These are phyloP conservation scores for Bacterosira constricta DNA, from an alignment of 108 stramenopile genomes.

Conservation along the genomic window DNA sequence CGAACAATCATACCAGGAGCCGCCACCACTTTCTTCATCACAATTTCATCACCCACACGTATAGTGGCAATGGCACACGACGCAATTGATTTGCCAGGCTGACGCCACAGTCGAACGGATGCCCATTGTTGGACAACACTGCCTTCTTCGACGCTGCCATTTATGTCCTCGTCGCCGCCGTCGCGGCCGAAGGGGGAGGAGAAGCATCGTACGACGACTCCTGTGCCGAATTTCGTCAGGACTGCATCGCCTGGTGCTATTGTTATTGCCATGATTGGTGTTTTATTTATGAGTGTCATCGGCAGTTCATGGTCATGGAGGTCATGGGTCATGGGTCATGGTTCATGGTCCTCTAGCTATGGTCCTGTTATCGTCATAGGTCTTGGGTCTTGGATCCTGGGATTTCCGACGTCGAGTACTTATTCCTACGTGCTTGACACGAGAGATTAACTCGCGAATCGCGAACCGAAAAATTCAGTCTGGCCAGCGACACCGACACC, in stretches of 20 bases:
- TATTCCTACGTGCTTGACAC: too few relatives aligned
- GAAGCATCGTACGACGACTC: conserved; percentile 53
- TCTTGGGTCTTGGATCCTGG: too few relatives aligned
- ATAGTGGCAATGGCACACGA: conserved; percentile 57
- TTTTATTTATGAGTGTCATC: too few relatives aligned
- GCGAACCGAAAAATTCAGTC: too few relatives aligned
- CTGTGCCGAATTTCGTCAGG: conserved; percentile 71
- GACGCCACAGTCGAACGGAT: conserved; percentile 63
- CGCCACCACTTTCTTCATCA: conserved; percentile 49
- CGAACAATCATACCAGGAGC: conserved; percentile 69
- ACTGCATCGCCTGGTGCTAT: conserved; percentile 72
- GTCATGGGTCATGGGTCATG: too few relatives aligned
- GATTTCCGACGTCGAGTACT: too few relatives aligned
- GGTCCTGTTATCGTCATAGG: too few relatives aligned
- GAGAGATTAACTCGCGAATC: too few relatives aligned
- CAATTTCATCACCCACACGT: conserved; percentile 17
- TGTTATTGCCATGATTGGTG: neutral
- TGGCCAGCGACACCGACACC: too few relatives aligned
- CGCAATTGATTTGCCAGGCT: conserved; percentile 74
- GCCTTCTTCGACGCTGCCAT: neutral
- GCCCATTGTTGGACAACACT: conserved; percentile 12
- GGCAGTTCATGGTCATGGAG: too few relatives aligned
- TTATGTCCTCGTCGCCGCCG: neutral
- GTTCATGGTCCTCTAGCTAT: too few relatives aligned
- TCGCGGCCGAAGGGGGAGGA: neutral